A percentile compares a stretch with the other conserved stretches of the same genome.
Evolutionary conservation across 495 filamentous ascomycete species (phyloP).

Genomic region (Achaetomiella virescens): DNA sequence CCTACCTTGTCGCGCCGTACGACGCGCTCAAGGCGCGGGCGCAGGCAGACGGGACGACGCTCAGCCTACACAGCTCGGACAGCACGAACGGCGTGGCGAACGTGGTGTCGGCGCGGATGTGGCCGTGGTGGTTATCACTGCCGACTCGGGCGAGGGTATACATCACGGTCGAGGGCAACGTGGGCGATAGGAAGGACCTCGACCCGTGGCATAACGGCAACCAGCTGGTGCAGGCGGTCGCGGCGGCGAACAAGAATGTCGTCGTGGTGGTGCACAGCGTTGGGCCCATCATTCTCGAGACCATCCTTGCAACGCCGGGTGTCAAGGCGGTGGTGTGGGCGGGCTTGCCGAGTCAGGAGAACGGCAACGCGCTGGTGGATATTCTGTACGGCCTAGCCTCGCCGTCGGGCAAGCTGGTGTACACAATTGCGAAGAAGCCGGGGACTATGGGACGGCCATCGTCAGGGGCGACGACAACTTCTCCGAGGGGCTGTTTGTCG

Average conservation of each 20-base stretch:
- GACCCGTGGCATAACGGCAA: constrained; percentile 73
- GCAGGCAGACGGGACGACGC: constrained; percentile 39
- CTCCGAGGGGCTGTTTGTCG: constrained; percentile 68
- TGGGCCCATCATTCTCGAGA: constrained; percentile 78
- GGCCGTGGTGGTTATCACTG: constrained; percentile 61
- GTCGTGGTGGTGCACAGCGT: constrained; percentile 94
- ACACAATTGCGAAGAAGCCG: constrained; percentile 74
- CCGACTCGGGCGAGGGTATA: constrained; percentile 63
- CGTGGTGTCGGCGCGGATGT: constrained; percentile 49
- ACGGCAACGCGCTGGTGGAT: constrained; percentile 77
- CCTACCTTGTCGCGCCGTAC: constrained; percentile 52
- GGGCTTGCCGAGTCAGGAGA: constrained; percentile 87
- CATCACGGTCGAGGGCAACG: constrained; percentile 54
- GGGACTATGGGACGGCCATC: constrained; percentile 68
- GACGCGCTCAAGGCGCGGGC: constrained; percentile 48
- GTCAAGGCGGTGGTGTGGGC: constrained; percentile 83
- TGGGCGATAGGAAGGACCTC: constrained; percentile 58
- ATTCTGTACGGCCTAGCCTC: constrained; percentile 78
- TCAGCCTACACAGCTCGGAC: constrained; percentile 50
- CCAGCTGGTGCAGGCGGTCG: constrained; percentile 61
- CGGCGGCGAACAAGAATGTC: constrained; percentile 53
- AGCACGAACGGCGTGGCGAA: constrained; percentile 39
- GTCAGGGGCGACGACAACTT: constrained; percentile 59
- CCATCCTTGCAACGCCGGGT: constrained; percentile 67
- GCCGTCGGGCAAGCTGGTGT: constrained; percentile 81